Evolutionary conservation across 768 basidiomycete genomes (phyloP), one percentile per base, ranked within the genome.

Genomic region (Lactifluus piperatus): DNA sequence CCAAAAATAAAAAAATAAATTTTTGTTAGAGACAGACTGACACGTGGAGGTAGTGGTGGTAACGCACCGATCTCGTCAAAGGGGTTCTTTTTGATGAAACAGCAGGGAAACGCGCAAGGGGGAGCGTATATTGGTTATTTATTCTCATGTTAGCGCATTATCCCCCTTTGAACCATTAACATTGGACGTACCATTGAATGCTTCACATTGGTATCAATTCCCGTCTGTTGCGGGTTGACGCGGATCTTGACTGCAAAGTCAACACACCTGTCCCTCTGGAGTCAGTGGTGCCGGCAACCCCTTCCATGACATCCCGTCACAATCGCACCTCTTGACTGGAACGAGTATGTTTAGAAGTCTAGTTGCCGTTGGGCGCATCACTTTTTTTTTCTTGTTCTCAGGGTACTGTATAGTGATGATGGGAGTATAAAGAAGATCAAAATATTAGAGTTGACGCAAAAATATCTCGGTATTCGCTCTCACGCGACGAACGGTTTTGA

Each of bases 171-270:
- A 47, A 18, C n/a, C 39, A 46, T 1, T 43, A 11, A 57, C 3
- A 18, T 3, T 45, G 14, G 13, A 58, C 85, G 65, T 64, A 94
- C 95, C 94, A 99, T 97, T 2, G 93, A 94, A 75, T 99, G 97
- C 79, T 99, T 99, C 66, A 97, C 95, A 71, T 88, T 93, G 56
- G 90, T 86, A 77, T 99, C 95, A 43, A 99, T 84, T 14, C 94
- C 97, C 36, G 93, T 97, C 69, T 97, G 92, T 64, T 88, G 85
- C 6, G 93, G 82, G 70, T 95, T 95, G 51, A 99, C 92, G 52
- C 95, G 89, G 75, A 99, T 97, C 79, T 97, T 98, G 74, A 95
- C 93, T 4, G 93, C 88, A 83, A 91, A 99, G 76, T 98, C 97
- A 52, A 99, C 88, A 52, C 90, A 85, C 63, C 91, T 97, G 53